These are phyloP conservation scores for Rhizophagus sp. DNA, from an alignment of 192 early-diverging fungal genomes.

Conservation along the genomic window DNA sequence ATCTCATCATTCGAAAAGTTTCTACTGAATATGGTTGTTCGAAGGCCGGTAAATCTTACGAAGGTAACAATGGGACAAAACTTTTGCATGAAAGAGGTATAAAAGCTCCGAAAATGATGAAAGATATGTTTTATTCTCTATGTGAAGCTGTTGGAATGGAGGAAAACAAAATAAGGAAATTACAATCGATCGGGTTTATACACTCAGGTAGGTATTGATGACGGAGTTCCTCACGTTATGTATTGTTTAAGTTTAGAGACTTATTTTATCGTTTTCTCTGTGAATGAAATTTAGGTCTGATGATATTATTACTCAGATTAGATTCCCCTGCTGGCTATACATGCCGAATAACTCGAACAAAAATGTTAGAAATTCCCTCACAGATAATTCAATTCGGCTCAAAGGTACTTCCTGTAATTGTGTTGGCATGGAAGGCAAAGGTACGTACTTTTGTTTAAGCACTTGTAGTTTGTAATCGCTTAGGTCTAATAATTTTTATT, in stretches of 20 bases:
- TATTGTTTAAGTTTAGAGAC: neutral
- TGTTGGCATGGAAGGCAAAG: conserved; percentile 31
- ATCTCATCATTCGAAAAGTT: conserved; percentile 29
- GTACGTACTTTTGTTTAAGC: conserved; percentile 2
- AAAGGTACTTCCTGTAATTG: conserved; percentile 10
- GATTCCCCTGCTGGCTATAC: conserved; percentile 28
- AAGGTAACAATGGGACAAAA: conserved; percentile 30
- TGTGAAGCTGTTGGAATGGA: neutral
- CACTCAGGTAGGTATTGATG: conserved; percentile 25
- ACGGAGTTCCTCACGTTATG: neutral
- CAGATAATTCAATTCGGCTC: neutral
- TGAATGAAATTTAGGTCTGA: conserved; percentile 26
- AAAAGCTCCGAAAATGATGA: conserved; percentile 31
- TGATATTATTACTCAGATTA: conserved; percentile 15
- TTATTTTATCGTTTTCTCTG: conserved; percentile 8
- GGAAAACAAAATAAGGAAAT: conserved; percentile 13
- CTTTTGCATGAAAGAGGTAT: conserved; percentile 23
- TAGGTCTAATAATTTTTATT: neutral
- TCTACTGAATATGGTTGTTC: conserved; percentile 27
- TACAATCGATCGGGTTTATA: conserved; percentile 25
- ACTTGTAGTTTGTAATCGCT: neutral
- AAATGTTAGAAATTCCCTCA: conserved; percentile 20
- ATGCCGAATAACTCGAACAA: conserved; percentile 16
- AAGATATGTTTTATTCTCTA: conserved; percentile 29
- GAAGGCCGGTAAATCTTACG: conserved; percentile 22